A percentile compares a stretch with the other conserved stretches of the same genome.
These are phyloP conservation scores for Fraxinus pennsylvanica DNA, from an alignment of 257 asterid species.

Conservation along the genomic window DNA sequence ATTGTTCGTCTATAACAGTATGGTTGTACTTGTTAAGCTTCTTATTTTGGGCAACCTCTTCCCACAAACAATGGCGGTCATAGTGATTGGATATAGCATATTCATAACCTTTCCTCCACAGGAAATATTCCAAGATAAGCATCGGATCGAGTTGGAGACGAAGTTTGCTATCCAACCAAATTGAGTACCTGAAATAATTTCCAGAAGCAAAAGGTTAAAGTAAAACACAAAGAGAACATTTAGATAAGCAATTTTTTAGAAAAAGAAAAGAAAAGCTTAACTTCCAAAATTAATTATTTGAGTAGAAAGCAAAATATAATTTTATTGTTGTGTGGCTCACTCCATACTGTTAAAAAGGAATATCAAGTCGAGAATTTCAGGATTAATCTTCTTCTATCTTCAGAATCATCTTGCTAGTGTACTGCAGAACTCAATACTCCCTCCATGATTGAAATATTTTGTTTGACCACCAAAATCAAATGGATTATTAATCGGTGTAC, in stretches of 20 bases:
- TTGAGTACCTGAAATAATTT: slow-evolving; percentile 74
- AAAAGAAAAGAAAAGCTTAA: not conserved
- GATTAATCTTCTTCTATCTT: not conserved
- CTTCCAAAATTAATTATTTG: not conserved
- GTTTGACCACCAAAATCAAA: not conserved
- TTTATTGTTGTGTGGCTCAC: not conserved
- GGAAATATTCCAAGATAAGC: slow-evolving; percentile 83
- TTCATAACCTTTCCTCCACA: slow-evolving; percentile 90
- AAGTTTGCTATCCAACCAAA: slow-evolving; percentile 97
- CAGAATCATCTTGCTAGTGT: not conserved
- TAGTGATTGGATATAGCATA: slow-evolving; percentile 98
- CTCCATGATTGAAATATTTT: not conserved
- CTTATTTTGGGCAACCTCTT: slow-evolving; percentile 96
- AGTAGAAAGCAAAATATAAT: not conserved
- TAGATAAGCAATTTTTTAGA: not conserved
- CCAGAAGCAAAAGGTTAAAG: slow-evolving; percentile 24
- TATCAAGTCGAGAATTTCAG: not conserved
- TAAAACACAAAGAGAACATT: slow-evolving; percentile 12
- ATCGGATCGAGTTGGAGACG: slow-evolving; percentile 90
- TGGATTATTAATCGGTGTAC: not conserved
- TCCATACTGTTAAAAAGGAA: not conserved
- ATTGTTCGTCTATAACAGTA: slow-evolving; percentile 80
- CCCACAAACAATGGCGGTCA: slow-evolving; percentile 98
- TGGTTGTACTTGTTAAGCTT: slow-evolving; percentile 93
- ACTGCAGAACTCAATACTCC: not conserved